Evolutionary conservation across 345 rosid species (phyloP).

Genomic region (Camelina laxa): DNA sequence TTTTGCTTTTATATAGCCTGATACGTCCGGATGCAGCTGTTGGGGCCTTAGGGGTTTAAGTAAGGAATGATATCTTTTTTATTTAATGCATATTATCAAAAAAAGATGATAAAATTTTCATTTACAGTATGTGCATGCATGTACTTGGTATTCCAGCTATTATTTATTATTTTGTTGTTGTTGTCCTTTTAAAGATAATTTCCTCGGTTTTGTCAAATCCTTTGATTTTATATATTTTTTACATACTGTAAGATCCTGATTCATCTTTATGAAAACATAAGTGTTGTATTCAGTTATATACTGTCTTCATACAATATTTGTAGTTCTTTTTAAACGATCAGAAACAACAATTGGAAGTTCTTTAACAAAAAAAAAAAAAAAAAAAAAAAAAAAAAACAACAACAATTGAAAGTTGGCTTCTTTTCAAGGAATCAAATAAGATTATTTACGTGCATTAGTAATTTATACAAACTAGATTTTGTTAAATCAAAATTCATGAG

Average conservation of each 20-base stretch:
- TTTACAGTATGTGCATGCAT: not conserved
- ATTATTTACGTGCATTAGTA: not conserved
- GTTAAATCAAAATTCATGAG: not conserved
- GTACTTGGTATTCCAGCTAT: not conserved
- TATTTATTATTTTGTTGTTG: too few relatives aligned
- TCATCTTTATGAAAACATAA: too few relatives aligned
- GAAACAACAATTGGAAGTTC: not conserved
- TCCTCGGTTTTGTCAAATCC: not conserved
- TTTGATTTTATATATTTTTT: not conserved
- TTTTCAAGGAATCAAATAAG: not conserved
- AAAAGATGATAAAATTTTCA: not conserved
- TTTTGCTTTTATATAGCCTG: not conserved
- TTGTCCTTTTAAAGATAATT: not conserved
- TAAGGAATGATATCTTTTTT: not conserved
- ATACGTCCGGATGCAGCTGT: constrained; percentile 1
- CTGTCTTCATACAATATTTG: too few relatives aligned
- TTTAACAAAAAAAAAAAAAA: too few relatives aligned
- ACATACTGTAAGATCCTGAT: too few relatives aligned
- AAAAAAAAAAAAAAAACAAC: too few relatives aligned
- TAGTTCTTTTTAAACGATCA: not conserved
- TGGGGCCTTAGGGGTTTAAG: not conserved
- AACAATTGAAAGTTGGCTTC: not conserved
- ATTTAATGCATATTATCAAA: not conserved
- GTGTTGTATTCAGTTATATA: too few relatives aligned
- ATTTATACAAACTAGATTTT: not conserved